These are phyloP conservation scores for Asterella californica DNA, from an alignment of 225 moss, liverwort and hornwort genomes.

Conservation along the genomic window DNA sequence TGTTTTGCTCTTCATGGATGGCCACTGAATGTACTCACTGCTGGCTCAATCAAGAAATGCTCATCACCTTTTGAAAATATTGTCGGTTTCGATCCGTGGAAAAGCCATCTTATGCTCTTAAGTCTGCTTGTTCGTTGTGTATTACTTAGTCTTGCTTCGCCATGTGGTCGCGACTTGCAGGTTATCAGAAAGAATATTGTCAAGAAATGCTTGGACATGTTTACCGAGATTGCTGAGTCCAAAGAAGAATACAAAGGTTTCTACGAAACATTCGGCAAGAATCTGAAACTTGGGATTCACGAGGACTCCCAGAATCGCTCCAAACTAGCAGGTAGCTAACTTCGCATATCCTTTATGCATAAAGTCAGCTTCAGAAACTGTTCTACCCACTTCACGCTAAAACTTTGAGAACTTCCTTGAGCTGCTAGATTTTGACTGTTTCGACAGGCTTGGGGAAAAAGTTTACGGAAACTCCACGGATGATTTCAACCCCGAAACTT, in stretches of 20 bases:
- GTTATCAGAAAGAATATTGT: constrained; percentile 50
- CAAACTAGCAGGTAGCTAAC: constrained; percentile 39
- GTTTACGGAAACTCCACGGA: neutral
- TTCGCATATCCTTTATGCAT: too few species aligned
- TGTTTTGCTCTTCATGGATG: too few species aligned
- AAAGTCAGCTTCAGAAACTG: neutral
- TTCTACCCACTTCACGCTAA: neutral
- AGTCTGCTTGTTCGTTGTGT: neutral
- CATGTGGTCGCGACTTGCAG: constrained; percentile 4
- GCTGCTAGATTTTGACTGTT: neutral
- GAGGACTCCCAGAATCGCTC: constrained; percentile 47
- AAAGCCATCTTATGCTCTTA: too few species aligned
- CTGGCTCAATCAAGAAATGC: too few species aligned
- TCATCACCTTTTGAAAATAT: too few species aligned
- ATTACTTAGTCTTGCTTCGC: neutral
- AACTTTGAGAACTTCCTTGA: neutral
- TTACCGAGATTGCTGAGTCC: constrained; percentile 40
- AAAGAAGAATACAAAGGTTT: constrained; percentile 47
- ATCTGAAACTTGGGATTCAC: constrained; percentile 50
- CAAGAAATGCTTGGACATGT: constrained; percentile 50
- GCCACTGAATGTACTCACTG: too few species aligned
- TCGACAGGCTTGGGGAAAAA: too few species aligned
- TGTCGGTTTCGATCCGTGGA: too few species aligned
- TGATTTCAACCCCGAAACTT: neutral
- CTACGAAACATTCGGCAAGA: constrained; percentile 47